Base-by-base conservation (phyloP, 1,139 yeast species). In the Yamadazyma diddensiae region DNA sequence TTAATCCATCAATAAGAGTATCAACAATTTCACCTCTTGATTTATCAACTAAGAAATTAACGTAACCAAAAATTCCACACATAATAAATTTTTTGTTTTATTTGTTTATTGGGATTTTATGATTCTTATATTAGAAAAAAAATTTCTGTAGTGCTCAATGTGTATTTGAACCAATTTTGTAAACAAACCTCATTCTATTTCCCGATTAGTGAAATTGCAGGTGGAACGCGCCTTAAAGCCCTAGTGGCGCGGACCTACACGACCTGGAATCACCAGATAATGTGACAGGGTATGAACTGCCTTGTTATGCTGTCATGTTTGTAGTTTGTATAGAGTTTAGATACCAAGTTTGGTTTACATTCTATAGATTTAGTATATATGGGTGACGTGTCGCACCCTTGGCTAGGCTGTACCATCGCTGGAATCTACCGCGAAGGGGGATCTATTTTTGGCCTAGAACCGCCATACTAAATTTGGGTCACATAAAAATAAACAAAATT, bases 21-120 rank as follows among this genome's bases (percentile, higher is more conserved):
- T 83, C 88, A 44, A 92, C 71, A 59, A 94, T 88, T 53, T 90
- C 96, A 30, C 95, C 97, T 63, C 97, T 76, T 34, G 90, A 71
- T 59, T 81, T 85, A 50, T 90, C 96, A 42, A 87, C 95, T 56
- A 92, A 76, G 63, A 85, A 94, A 73, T 94, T 94, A 52, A 94
- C 88, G 68, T 94, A 94, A 47, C 98, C 99, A 64, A 94, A 94
- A 60, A 94, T 94, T 59, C 99, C 99, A 77, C 99, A 46, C 50
- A 46, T 22, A 22, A 11, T 22, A 22, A 12, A 7, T 21, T 18
- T 6, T 18, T 18, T 18, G 9, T 9, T 6, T 9, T 9, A n/a
- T n/a, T 18, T 18, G 20, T 18, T 18, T 18, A 6, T 7, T 6
- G 20, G 20, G 9, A 18, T 7, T 6, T 6, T 9, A 9, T 18